Conservation (phyloP, 2,329 filamentous ascomycete species). For the Geosmithia morbida region DNA sequence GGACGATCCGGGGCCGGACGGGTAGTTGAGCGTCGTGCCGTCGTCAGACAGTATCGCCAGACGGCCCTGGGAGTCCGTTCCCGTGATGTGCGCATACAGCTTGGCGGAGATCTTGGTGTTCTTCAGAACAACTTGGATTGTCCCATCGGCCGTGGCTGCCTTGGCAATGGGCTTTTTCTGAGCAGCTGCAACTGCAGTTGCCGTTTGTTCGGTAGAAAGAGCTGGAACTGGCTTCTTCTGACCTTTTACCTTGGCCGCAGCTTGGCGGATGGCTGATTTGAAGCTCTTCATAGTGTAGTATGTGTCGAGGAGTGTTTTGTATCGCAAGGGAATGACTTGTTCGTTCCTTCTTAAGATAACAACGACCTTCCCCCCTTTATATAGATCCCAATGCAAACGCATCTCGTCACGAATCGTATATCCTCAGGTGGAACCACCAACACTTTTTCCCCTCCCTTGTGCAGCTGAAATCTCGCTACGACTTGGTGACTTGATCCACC, state of each 20-base stretch:
- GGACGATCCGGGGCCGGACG: constrained; percentile 37
- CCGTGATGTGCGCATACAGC: constrained; percentile 56
- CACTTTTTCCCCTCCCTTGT: too few relatives aligned
- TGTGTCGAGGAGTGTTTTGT: too few relatives aligned
- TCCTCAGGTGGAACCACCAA: too few relatives aligned
- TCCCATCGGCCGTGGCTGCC: not conserved
- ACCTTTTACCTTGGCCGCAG: not conserved
- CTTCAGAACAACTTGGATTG: constrained; percentile 2
- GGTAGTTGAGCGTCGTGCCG: constrained; percentile 51
- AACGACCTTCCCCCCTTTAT: too few relatives aligned
- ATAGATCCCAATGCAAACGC: too few relatives aligned
- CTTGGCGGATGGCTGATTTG: not conserved
- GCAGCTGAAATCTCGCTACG: too few relatives aligned
- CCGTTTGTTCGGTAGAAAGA: not conserved
- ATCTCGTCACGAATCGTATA: too few relatives aligned
- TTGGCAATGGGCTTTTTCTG: not conserved
- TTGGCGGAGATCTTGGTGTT: constrained; percentile 1
- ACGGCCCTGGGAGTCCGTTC: constrained; percentile 34
- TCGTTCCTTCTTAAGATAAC: too few relatives aligned
- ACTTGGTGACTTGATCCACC: too few relatives aligned
- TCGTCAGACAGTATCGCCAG: constrained; percentile 51
- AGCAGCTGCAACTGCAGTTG: not conserved
- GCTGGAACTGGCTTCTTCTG: constrained; percentile 8
- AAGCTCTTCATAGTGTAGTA: not conserved
- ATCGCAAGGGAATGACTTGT: too few relatives aligned